Percentiles rank a stretch among this genome's conserved stretches.
Conservation (phyloP, 495 filamentous ascomycete genomes). For the Polyplosphaeria fusca region DNA sequence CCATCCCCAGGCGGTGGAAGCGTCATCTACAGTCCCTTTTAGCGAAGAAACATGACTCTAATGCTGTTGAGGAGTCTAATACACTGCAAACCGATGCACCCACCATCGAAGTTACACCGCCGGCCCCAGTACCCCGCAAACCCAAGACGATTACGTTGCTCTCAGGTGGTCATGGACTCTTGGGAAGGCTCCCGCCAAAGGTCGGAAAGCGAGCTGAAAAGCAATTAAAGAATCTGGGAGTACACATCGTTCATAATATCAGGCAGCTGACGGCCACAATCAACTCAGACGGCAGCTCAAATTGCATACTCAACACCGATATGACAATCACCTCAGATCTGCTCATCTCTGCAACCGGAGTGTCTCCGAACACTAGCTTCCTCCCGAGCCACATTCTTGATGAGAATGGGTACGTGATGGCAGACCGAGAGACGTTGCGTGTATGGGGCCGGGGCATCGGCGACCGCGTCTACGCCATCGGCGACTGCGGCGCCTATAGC, state of each 20-base stretch:
- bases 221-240: constrained; percentile 27
- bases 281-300: constrained; percentile 16
- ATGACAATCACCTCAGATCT: constrained; percentile 31
- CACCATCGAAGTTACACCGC: background rate
- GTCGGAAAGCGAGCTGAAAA: constrained; percentile 24
- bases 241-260: constrained; percentile 29
- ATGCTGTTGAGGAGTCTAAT: background rate
- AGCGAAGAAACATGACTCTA: background rate
- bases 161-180: constrained; percentile 20
- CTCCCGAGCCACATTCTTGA: constrained; percentile 27
- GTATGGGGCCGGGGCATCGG: constrained; percentile 14
- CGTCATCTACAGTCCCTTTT: background rate
- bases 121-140: background rate
- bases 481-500: constrained; percentile 36
- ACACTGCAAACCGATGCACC: background rate
- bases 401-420: constrained; percentile 27
- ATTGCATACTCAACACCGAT: constrained; percentile 29
- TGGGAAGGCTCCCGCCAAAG: constrained; percentile 11
- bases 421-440: constrained; percentile 22
- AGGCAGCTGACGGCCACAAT: constrained; percentile 15
- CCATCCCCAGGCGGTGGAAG: background rate
- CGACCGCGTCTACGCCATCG: constrained; percentile 33
- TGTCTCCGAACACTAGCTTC: constrained; percentile 33
- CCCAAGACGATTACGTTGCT: constrained; percentile 31
- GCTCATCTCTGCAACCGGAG: constrained; percentile 33